Conservation (phyloP, 352 stramenopile species). For the Phytopythium litorale region DNA sequence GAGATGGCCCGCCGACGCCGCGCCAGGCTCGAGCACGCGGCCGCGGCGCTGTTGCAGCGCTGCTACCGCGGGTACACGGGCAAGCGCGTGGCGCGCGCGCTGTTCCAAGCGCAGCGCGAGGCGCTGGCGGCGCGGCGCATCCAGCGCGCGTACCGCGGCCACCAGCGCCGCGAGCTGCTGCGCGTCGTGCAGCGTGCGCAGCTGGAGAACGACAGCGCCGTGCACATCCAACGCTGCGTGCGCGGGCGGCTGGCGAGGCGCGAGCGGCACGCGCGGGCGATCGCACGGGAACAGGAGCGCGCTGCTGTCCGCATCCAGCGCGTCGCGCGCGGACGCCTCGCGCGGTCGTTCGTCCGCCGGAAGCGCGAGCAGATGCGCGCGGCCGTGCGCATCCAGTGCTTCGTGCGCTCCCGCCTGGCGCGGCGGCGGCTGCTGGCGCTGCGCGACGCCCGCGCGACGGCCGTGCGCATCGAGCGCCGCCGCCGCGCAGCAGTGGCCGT, state of each 20-base stretch:
- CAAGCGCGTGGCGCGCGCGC: conserved; percentile 50
- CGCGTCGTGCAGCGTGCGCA: conserved; percentile 63
- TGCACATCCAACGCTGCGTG: conserved; percentile 51
- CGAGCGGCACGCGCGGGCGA: conserved; percentile 15
- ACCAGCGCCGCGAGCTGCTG: conserved; percentile 53
- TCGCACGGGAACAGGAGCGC: not conserved
- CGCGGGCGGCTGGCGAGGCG: conserved; percentile 46
- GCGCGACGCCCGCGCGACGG: not conserved
- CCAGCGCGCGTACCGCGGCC: conserved; percentile 63
- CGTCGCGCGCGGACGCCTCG: not conserved
- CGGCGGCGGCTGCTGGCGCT: not conserved
- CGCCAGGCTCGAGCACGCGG: conserved; percentile 38
- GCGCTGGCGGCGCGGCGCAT: conserved; percentile 50
- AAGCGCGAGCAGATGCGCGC: not conserved
- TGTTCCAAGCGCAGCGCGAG: conserved; percentile 68
- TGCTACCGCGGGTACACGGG: conserved; percentile 79
- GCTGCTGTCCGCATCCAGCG: not conserved
- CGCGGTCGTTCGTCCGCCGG: not conserved
- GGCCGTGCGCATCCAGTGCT: not conserved
- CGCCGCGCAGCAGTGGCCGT: conserved; percentile 43
- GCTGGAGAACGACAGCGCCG: conserved; percentile 46
- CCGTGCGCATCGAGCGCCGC: conserved; percentile 6
- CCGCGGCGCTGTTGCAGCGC: conserved; percentile 53
- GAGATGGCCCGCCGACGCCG: conserved; percentile 20
- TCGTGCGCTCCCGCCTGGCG: not conserved